A percentile compares a stretch with the other conserved stretches of the same genome.
These are phyloP conservation scores for Ophiostoma novo-ulmi DNA, from an alignment of 2,329 filamentous ascomycete genomes.

Conservation along the genomic window DNA sequence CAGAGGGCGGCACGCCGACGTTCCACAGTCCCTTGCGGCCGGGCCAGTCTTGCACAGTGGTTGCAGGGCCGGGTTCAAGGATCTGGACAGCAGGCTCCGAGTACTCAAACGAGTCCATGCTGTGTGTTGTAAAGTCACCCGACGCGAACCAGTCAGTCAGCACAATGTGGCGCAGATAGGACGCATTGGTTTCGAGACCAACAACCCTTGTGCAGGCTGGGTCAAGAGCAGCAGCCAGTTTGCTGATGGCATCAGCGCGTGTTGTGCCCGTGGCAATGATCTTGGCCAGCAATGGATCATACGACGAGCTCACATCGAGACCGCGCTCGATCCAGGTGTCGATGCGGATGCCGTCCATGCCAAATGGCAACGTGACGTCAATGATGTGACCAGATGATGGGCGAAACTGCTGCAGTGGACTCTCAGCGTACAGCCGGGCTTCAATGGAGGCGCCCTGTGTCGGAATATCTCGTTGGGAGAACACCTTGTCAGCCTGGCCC, in stretches of 20 bases:
- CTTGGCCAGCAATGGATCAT: slow-evolving; percentile 53
- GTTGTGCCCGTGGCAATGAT: slow-evolving; percentile 49
- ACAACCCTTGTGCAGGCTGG: slow-evolving; percentile 20
- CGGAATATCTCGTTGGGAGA: background rate
- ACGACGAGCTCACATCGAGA: slow-evolving; percentile 46
- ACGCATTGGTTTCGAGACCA: slow-evolving; percentile 54
- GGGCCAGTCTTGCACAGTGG: slow-evolving; percentile 42
- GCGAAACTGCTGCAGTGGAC: slow-evolving; percentile 53
- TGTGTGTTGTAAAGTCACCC: slow-evolving; percentile 54
- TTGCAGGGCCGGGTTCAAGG: slow-evolving; percentile 12
- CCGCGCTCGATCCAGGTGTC: slow-evolving; percentile 61
- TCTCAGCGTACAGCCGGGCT: slow-evolving; percentile 42
- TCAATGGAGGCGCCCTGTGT: slow-evolving; percentile 31
- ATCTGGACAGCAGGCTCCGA: slow-evolving; percentile 48
- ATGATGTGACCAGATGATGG: slow-evolving; percentile 57
- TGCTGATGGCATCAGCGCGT: slow-evolving; percentile 37
- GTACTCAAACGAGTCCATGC: slow-evolving; percentile 47
- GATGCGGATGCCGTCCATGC: slow-evolving; percentile 42
- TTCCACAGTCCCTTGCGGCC: slow-evolving; percentile 52
- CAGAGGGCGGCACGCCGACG: slow-evolving; percentile 51
- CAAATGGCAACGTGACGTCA: slow-evolving; percentile 50
- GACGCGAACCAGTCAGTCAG: slow-evolving; percentile 40
- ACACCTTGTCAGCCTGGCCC: slow-evolving; percentile 16
- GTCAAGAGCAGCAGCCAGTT: slow-evolving; percentile 36
- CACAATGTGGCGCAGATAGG: slow-evolving; percentile 50